A percentile compares a stretch with the other conserved stretches of the same genome.
Evolutionary conservation across 2,329 filamentous ascomycete genomes (phyloP).

Genomic region (Fusarium stilboides): DNA sequence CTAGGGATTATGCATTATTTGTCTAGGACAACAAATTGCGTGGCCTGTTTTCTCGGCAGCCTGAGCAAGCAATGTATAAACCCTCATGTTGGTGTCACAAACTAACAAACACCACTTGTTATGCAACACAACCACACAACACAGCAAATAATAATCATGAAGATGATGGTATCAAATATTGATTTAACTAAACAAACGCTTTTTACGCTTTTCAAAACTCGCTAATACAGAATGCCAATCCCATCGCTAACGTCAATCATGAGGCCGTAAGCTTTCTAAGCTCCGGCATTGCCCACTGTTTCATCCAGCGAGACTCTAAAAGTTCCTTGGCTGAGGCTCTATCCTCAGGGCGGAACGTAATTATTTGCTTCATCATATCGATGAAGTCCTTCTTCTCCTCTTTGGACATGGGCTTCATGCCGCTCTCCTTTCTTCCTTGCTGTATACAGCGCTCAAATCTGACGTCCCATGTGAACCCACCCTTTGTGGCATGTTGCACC

Average conservation of each 20-base stretch:
- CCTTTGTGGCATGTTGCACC: neutral
- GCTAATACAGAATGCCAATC: conserved; percentile 26
- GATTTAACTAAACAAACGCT: neutral
- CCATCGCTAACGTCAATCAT: conserved; percentile 22
- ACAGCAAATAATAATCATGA: too few relatives aligned
- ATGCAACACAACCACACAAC: too few relatives aligned
- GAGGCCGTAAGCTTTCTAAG: conserved; percentile 19
- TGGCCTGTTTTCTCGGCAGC: too few relatives aligned
- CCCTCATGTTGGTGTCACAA: too few relatives aligned
- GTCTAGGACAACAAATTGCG: too few relatives aligned
- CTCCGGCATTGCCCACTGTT: conserved; percentile 43
- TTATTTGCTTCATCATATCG: conserved; percentile 43
- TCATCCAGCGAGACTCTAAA: conserved; percentile 40
- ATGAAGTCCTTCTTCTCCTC: conserved; percentile 41
- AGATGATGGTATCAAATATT: neutral
- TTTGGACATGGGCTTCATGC: conserved; percentile 31
- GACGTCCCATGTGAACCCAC: conserved; percentile 28
- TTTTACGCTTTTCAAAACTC: conserved; percentile 35
- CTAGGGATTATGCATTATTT: too few relatives aligned
- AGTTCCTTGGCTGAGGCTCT: conserved; percentile 32
- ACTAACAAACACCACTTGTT: too few relatives aligned
- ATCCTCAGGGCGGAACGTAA: conserved; percentile 37
- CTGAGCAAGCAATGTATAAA: too few relatives aligned
- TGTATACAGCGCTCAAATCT: conserved; percentile 40
- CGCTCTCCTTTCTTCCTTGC: conserved; percentile 36